Percentiles rank a stretch among this genome's conserved stretches.
These are phyloP conservation scores for Hyaloscypha finlandica DNA, from an alignment of 495 filamentous ascomycete genomes.

Conservation along the genomic window DNA sequence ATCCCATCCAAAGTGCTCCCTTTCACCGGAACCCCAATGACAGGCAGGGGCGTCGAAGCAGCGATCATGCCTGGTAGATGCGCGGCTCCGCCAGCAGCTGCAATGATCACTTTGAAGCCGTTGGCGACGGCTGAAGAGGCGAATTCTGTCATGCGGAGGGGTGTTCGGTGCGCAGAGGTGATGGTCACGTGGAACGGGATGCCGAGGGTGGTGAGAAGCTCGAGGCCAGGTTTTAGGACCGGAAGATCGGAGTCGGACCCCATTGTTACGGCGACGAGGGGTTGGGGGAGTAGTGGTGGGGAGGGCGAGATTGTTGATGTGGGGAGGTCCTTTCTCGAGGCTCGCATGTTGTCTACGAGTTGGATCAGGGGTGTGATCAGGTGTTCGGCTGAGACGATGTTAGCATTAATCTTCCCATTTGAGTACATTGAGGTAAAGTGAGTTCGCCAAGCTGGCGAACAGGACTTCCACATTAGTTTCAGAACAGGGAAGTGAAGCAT, in stretches of 20 bases:
- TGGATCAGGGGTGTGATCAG: conserved; percentile 68
- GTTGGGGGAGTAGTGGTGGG: conserved; percentile 44
- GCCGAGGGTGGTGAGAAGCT: conserved; percentile 72
- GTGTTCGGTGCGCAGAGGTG: conserved; percentile 93
- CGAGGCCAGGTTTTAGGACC: conserved; percentile 72
- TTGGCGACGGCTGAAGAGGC: conserved; percentile 65
- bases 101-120: conserved; percentile 89
- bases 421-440: background rate
- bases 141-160: conserved; percentile 77
- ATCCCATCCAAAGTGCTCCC: conserved; percentile 83
- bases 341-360: conserved; percentile 63
- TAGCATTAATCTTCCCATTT: background rate
- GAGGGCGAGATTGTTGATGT: conserved; percentile 31
- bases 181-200: conserved; percentile 80
- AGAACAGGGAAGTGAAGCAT: background rate
- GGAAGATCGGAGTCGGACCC: conserved; percentile 93
- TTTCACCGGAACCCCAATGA: conserved; percentile 91
- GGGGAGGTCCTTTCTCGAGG: conserved; percentile 49
- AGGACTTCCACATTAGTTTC: too few species aligned
- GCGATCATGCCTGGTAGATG: conserved; percentile 93
- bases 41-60: conserved; percentile 81
- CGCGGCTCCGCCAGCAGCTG: conserved; percentile 89
- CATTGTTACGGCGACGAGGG: conserved; percentile 76
- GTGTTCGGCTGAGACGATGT: conserved; percentile 48
- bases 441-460: background rate